These are phyloP conservation scores for Neurospora pannonica DNA, from an alignment of 495 filamentous ascomycete species.

Conservation along the genomic window DNA sequence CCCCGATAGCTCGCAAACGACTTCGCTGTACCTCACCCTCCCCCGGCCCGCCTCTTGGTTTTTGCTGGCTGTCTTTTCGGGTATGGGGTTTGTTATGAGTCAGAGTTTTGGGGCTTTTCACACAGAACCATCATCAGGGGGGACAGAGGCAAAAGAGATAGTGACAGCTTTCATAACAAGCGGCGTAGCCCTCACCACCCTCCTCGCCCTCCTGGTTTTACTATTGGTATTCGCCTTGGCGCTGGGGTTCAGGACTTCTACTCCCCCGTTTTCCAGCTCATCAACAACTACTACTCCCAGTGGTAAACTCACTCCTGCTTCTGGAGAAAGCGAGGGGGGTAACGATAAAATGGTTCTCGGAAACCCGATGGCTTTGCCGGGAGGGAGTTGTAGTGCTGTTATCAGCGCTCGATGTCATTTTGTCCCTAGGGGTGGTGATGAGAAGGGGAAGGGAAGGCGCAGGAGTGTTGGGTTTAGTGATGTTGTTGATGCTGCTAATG, in stretches of 20 bases:
- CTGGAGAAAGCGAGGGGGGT: not conserved
- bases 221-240: conserved; percentile 20
- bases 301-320: not conserved
- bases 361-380: conserved; percentile 32
- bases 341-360: conserved; percentile 5
- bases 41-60: conserved; percentile 30
- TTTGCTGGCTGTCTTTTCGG: conserved; percentile 25
- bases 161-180: conserved; percentile 25
- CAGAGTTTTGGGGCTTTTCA: conserved; percentile 20
- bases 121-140: not conserved
- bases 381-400: conserved; percentile 33
- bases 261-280: not conserved
- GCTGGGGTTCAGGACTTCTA: conserved; percentile 24
- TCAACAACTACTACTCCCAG: conserved; percentile 6
- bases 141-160: too few relatives aligned
- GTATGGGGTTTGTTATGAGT: conserved; percentile 27
- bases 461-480: not conserved
- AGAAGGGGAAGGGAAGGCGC: conserved; percentile 3
- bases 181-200: conserved; percentile 23
- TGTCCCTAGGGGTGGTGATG: not conserved
- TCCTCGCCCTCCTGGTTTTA: conserved; percentile 24
- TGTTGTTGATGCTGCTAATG: not conserved
- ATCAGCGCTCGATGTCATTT: conserved; percentile 32
- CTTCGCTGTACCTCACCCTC: conserved; percentile 32
- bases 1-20: conserved; percentile 24